Evolutionary conservation across 2,329 filamentous ascomycete species (phyloP).

Genomic region (Fusarium euwallaceae): DNA sequence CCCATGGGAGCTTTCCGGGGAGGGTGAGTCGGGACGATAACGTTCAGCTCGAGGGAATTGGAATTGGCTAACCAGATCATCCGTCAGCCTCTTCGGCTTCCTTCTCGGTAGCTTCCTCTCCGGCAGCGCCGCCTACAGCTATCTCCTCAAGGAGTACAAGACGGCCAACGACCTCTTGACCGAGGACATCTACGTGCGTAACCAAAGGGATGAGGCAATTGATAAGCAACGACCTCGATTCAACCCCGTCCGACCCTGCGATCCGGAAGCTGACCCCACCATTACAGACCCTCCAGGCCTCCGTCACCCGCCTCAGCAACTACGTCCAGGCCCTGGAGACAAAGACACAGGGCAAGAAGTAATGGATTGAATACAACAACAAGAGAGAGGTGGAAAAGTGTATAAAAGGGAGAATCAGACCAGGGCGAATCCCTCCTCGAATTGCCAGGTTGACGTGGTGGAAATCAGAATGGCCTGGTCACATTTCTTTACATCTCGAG

Average conservation of each 20-base stretch:
- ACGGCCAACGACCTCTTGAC: conserved; percentile 92
- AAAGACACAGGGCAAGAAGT: conserved; percentile 81
- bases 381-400: conserved; percentile 22
- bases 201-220: conserved; percentile 17
- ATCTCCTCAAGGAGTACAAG: conserved; percentile 93
- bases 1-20: conserved; percentile 72
- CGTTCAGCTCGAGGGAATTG: background rate
- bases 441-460: conserved; percentile 14
- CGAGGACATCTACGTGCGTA: conserved; percentile 94
- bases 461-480: conserved; percentile 28
- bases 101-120: conserved; percentile 85
- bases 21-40: conserved; percentile 61
- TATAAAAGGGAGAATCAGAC: conserved; percentile 31
- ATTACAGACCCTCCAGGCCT: conserved; percentile 82
- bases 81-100: conserved; percentile 86
- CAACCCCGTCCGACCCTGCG: background rate
- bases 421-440: conserved; percentile 12
- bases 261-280: conserved; percentile 8
- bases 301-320: conserved; percentile 86
- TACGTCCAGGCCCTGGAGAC: conserved; percentile 88
- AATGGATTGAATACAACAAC: conserved; percentile 56
- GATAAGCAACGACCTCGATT: conserved; percentile 6
- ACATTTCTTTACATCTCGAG: conserved; percentile 16
- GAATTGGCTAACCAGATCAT: conserved; percentile 17
- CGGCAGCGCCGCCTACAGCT: conserved; percentile 88